Evolutionary conservation across 805 yeast species (phyloP).

Genomic region (Debaryomyces maramus): DNA sequence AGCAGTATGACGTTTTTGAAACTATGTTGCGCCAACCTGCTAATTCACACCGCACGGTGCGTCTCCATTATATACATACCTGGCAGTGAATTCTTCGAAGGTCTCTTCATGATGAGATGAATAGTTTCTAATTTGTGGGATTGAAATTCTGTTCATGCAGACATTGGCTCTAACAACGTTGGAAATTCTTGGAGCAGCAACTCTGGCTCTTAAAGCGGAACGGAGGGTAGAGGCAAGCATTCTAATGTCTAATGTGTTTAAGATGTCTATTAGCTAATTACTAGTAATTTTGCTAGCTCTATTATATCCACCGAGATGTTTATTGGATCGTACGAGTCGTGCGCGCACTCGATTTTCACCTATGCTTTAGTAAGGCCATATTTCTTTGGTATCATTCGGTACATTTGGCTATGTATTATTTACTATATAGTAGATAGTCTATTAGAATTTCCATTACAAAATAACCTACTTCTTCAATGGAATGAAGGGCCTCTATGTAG

Average conservation of each 20-base stretch:
- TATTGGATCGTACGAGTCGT: constrained; percentile 11
- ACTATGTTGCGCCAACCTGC: too few species aligned
- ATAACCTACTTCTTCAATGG: too few species aligned
- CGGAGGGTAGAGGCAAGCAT: constrained; percentile 44
- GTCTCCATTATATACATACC: constrained; percentile 43
- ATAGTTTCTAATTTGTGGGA: constrained; percentile 59
- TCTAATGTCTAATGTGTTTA: constrained; percentile 4
- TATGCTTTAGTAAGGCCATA: too few species aligned
- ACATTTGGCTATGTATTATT: too few species aligned
- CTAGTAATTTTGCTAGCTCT: background rate
- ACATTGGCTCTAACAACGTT: constrained; percentile 24
- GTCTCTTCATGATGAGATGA: constrained; percentile 89
- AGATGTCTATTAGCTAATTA: too few species aligned
- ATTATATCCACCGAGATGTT: constrained; percentile 12
- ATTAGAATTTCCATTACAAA: too few species aligned
- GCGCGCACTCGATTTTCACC: constrained; percentile 33
- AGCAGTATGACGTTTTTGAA: too few species aligned
- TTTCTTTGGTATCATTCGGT: too few species aligned
- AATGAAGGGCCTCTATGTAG: too few species aligned
- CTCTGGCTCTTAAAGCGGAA: constrained; percentile 42
- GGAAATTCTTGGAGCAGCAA: constrained; percentile 27
- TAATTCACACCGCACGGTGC: too few species aligned
- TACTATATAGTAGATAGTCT: too few species aligned
- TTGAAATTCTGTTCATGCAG: constrained; percentile 20
- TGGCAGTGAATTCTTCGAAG: constrained; percentile 87